These are phyloP conservation scores for Rhazya stricta DNA, from an alignment of 257 asterid species.

Conservation along the genomic window DNA sequence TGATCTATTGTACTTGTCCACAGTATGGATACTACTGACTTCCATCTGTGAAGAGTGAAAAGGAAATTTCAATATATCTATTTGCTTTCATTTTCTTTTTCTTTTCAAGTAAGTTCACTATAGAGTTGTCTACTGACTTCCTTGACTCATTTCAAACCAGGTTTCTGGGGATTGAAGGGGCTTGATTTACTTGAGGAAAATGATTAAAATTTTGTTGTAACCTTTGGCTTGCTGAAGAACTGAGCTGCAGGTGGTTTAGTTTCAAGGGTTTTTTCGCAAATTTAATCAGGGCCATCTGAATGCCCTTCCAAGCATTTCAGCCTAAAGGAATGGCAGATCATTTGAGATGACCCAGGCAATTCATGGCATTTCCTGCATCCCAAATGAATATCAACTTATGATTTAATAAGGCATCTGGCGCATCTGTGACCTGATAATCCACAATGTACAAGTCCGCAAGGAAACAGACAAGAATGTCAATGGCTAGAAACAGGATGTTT, in stretches of 20 bases:
- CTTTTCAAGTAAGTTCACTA: not conserved
- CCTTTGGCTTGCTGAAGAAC: not conserved
- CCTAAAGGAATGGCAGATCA: not conserved
- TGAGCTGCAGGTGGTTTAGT: not conserved
- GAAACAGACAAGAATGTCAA: not conserved
- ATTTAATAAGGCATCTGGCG: not conserved
- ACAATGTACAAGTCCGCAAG: not conserved
- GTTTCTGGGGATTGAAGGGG: not conserved
- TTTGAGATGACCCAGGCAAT: too few relatives aligned
- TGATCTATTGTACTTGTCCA: not conserved
- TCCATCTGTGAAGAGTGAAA: not conserved
- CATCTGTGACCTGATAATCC: not conserved
- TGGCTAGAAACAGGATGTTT: too few relatives aligned
- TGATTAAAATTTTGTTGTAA: not conserved
- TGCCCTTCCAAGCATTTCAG: not conserved
- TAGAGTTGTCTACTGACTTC: not conserved
- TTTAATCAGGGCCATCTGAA: too few relatives aligned
- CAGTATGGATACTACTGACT: not conserved
- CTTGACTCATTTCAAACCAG: not conserved
- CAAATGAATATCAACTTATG: not conserved
- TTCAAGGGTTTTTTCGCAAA: not conserved
- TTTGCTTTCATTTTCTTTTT: not conserved
- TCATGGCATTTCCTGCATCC: not conserved
- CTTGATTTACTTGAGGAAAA: constrained; percentile 2
- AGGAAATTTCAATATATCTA: not conserved